Evolutionary conservation across 768 basidiomycete genomes (phyloP).

Genomic region (Lenzites betulinus): DNA sequence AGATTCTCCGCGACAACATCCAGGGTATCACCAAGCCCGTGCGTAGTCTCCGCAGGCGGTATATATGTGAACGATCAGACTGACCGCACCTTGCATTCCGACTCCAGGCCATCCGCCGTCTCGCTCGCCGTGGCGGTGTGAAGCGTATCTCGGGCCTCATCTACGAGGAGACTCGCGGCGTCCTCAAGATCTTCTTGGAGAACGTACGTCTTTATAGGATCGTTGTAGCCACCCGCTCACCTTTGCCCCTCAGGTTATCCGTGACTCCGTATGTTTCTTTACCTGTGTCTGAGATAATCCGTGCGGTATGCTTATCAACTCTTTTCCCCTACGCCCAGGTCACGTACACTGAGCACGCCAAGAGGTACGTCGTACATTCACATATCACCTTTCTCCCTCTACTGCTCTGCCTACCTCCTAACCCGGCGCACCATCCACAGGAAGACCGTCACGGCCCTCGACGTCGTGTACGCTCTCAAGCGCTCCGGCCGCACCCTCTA

Average conservation of each 20-base stretch:
- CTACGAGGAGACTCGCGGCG: slow-evolving; percentile 96
- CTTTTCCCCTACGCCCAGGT: slow-evolving; percentile 32
- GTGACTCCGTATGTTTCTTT: slow-evolving; percentile 51
- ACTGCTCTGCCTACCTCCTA: neutral
- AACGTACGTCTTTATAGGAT: slow-evolving; percentile 53
- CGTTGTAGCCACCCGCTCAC: neutral
- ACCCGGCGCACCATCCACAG: slow-evolving; percentile 25
- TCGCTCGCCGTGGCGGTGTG: slow-evolving; percentile 96
- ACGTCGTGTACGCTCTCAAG: slow-evolving; percentile 53
- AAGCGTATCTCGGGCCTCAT: slow-evolving; percentile 94
- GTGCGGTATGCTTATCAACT: neutral
- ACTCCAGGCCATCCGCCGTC: slow-evolving; percentile 77
- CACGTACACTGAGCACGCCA: slow-evolving; percentile 73
- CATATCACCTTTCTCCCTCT: too few species aligned
- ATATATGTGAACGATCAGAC: neutral
- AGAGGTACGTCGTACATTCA: slow-evolving; percentile 37
- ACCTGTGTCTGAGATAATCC: neutral
- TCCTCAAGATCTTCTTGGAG: slow-evolving; percentile 93
- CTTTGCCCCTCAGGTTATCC: slow-evolving; percentile 44
- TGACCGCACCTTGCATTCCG: neutral
- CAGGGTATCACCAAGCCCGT: slow-evolving; percentile 68
- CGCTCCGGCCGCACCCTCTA: slow-evolving; percentile 55
- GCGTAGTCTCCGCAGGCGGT: slow-evolving; percentile 6
- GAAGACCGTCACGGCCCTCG: slow-evolving; percentile 48
- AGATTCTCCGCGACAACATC: slow-evolving; percentile 87